phyloP scores from a whole-genome alignment of 1,284 basidiomycete species.

The Boletus mariae region DNA sequence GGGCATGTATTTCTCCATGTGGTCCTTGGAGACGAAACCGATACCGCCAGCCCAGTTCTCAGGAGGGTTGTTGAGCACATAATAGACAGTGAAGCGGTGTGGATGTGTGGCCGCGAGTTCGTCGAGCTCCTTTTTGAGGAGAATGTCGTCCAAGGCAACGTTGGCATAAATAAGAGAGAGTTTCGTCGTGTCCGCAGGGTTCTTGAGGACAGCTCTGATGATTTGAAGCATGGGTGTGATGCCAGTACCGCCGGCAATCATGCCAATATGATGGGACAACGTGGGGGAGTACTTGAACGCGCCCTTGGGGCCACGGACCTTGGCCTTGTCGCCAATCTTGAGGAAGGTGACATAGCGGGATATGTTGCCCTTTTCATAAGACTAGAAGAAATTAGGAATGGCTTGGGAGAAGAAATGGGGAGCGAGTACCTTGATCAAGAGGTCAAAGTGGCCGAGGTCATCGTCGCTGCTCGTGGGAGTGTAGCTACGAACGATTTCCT shows the following conservation, averaged over 20 bases:
- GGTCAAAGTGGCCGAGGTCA: slow-evolving; percentile 90
- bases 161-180: slow-evolving; percentile 94
- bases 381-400: slow-evolving; percentile 40
- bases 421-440: slow-evolving; percentile 84
- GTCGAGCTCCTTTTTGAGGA: slow-evolving; percentile 86
- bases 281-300: slow-evolving; percentile 80
- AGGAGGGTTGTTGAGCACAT: slow-evolving; percentile 93
- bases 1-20: slow-evolving; percentile 77
- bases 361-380: slow-evolving; percentile 96
- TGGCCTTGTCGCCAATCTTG: slow-evolving; percentile 82
- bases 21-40: slow-evolving; percentile 94
- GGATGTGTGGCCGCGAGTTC: slow-evolving; percentile 67
- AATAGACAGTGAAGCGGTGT: slow-evolving; percentile 78
- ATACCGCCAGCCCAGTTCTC: slow-evolving; percentile 82
- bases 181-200: slow-evolving; percentile 80
- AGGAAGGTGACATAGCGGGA: slow-evolving; percentile 80
- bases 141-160: slow-evolving; percentile 84
- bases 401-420: not conserved
- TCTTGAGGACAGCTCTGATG: slow-evolving; percentile 85
- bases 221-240: slow-evolving; percentile 99
- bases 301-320: slow-evolving; percentile 94
- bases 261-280: slow-evolving; percentile 76
- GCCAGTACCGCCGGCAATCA: slow-evolving; percentile 96
- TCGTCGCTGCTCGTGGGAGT: slow-evolving; percentile 94
- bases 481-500: slow-evolving; percentile 88